Evolutionary conservation across 2,329 filamentous ascomycete species (phyloP), one percentile per base, ranked within the genome.

Genomic region (Tolypocladium inflatum): DNA sequence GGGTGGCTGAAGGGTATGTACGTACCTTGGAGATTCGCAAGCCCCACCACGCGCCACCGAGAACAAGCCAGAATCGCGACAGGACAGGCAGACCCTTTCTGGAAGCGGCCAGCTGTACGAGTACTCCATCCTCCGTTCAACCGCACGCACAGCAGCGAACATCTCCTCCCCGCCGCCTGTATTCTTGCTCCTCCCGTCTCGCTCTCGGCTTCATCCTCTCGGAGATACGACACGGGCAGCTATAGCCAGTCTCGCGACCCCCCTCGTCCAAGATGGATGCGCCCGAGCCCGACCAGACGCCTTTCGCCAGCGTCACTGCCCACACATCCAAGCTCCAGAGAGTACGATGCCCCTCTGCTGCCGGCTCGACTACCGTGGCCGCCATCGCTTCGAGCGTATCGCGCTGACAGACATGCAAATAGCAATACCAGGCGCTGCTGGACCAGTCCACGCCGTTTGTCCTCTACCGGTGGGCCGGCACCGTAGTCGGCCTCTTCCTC

Each of bases 351-450:
- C 52, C 41, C 26, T 26, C 23, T n/a, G 26, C 26, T 30, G 26
- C 26, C 26, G 26, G 26, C 4, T 30, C 26, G 26, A 1, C 26
- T 6, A 30, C 26, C 26, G 26, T 6, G 26, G 26, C 26, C 26
- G 26, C 26, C 26, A 6, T 30, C 26, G 26, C 26, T 2, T 33
- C 19, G 17, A 11, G n/a, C 17, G 26, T 11, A 21, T 37, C 48
- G 48, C n/a, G 48, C 48, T 52, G 48, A 52, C 48, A 37, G 48
- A 11, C 30, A 15, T 39, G 26, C 42, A 17, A 57, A 35, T 74
- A 97, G 91, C 84, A 91, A 79, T 97, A 96, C 73, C 94, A 99
- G 86, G 82, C 90, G 58, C 90, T 94, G 63, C 86, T 99, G 65
- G 94, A 99, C 76, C 89, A 91, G 76, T 93, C 89, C 56, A 97